Base-by-base conservation (phyloP, 805 yeast species). In the Starmera dryadoides region DNA sequence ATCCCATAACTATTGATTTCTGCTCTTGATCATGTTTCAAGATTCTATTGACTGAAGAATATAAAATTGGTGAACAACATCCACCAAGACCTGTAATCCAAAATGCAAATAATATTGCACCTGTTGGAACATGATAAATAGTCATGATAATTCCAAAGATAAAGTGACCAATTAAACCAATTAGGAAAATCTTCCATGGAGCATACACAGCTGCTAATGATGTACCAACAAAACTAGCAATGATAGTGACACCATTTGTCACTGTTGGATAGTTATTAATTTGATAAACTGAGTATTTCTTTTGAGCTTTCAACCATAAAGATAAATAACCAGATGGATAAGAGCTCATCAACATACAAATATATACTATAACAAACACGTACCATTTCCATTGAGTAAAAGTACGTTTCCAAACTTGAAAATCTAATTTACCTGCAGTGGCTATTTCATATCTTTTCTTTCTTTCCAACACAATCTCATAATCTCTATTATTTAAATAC, bases 21-120 rank as follows among this genome's bases (percentile, higher is more conserved):
- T 36, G 38, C 21, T 36, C 38, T 21, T 29, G 38, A 36, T 36
- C 38, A 21, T 36, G 20, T 29, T 22, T 36, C 20, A 36, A 36
- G 4, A 36, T 21, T 30, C 38, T 36, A 21, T 36, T 36, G 8
- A 36, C 9, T 20, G 38, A 29, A 9, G 38, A 19, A 17, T 29
- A 36, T 11, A 36, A 22, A 18, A 36, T 21, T 36, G 38, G 38
- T 6, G 34, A 29, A 15, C 38, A 28, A n/a, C 33, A 32, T 14
- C 34, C 38, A 30, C 23, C 30, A 4, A 36, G 14, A 16, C 38
- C 38, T 5, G 34, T 32, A 10, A 36, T 22, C 15, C 30, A 30
- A 20, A 36, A 36, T 7, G 29, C 38, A 22, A 36, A 30, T 12
- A 36, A 30, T 5, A 36, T 34, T 6, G 38, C 38, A 15, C 28